Evolutionary conservation across 495 filamentous ascomycete species (phyloP), one percentile per base, ranked within the genome.

Genomic region (Penicillium cosmopolitanum): DNA sequence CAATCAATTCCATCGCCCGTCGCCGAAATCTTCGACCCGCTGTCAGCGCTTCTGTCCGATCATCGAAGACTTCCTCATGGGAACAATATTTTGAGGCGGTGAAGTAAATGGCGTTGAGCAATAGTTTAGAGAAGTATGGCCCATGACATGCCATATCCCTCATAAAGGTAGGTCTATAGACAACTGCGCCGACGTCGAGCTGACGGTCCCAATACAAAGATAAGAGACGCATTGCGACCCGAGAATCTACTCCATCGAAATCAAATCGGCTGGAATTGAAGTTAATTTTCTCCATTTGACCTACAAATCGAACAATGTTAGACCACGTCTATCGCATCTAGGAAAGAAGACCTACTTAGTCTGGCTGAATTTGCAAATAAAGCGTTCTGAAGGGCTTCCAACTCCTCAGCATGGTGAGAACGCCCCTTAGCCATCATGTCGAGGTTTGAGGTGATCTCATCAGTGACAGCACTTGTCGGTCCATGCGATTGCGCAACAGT

Each of bases 101-200:
- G 51, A 66, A 76, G 53, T 72, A 79, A 2, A 80, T 73, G 3
- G 76, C 75, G 51, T 77, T 79, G 1, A 80, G 57, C 0, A 80
- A 64, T 11, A 80, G 64, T 33, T 73, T 67, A 7, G 72, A 74
- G 62, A 73, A 77, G 44, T 78, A 74, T 7, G 72, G 73, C 0
- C 77, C 77, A 1, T 59, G 56, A 11, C 53, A 66, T 9, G 69
- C 66, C 67, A 80, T 70, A 42, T 77, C 72, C 5, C 75, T 68
- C 76, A 79, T 79, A 56, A 79, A 73, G 2, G 71, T 71, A 0
- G 75, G 69, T 12, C 77, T 69, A 57, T 78, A 78, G 11, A 63
- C 66, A 42, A 78, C 60, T 2, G 71, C 60, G 43, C 60, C 63
- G 0, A 66, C 65, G 33, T 73, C 63, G 38, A 69, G 73, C 38